Conservation (phyloP, 345 rosid species). For the Euphorbia peplus region DNA sequence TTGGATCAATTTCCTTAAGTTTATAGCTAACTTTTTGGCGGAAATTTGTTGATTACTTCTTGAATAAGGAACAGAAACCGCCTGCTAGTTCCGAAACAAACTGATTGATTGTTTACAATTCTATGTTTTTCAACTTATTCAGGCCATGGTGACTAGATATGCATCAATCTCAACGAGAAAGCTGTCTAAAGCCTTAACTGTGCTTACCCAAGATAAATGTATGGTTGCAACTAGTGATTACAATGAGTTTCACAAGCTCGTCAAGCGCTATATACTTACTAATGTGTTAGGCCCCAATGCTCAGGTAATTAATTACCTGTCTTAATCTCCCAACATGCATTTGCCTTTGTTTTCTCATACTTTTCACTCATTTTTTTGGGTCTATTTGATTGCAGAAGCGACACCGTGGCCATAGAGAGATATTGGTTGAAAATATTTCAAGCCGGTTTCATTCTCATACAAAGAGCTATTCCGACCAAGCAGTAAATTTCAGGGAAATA, state of each 20-base stretch:
- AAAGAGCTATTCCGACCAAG: constrained; percentile 32
- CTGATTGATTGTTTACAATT: too few relatives aligned
- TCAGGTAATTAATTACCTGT: constrained; percentile 66
- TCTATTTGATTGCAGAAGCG: constrained; percentile 43
- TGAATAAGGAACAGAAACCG: too few relatives aligned
- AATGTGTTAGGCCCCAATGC: constrained; percentile 62
- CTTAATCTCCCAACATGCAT: neutral
- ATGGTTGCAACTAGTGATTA: constrained; percentile 95
- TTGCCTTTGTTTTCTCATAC: neutral
- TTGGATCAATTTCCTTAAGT: too few relatives aligned
- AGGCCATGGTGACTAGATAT: constrained; percentile 87
- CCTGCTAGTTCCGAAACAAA: too few relatives aligned
- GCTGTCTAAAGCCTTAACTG: constrained; percentile 59
- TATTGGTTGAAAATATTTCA: constrained; percentile 49
- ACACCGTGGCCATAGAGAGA: constrained; percentile 52
- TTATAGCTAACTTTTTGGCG: too few relatives aligned
- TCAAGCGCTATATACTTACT: constrained; percentile 51
- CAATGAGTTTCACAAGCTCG: constrained; percentile 63
- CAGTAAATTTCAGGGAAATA: constrained; percentile 67
- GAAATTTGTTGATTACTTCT: too few relatives aligned
- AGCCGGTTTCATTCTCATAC: constrained; percentile 39
- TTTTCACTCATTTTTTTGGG: neutral
- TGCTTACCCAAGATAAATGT: constrained; percentile 62
- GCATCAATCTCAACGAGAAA: constrained; percentile 76
- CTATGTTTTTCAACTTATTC: constrained; percentile 11